A percentile compares a stretch with the other conserved stretches of the same genome.
Evolutionary conservation across 805 yeast species (phyloP).

Genomic region (Yarrowia sp.): DNA sequence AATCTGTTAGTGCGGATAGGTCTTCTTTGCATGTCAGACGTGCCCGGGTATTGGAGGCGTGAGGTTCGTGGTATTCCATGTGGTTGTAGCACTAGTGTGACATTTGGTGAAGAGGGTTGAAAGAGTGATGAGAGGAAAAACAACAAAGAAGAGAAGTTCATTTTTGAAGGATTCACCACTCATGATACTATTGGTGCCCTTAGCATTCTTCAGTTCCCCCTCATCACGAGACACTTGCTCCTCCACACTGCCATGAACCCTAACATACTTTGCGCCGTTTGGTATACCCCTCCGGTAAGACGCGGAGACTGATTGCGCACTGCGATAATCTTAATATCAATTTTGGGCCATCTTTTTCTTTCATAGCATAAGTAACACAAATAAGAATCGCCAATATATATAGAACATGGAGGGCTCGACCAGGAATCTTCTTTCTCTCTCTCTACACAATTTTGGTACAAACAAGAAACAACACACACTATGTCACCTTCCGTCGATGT

Average conservation of each 20-base stretch:
- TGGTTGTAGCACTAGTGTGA: neutral
- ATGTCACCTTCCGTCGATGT: slow-evolving; percentile 24
- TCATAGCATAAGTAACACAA: neutral
- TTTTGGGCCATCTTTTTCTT: neutral
- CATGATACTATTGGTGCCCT: too few relatives aligned
- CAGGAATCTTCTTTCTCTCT: neutral
- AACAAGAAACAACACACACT: neutral
- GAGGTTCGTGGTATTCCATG: neutral
- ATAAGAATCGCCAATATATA: slow-evolving; percentile 4
- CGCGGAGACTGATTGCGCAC: slow-evolving; percentile 12
- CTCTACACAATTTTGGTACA: slow-evolving; percentile 3
- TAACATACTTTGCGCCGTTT: slow-evolving; percentile 9
- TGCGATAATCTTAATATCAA: slow-evolving; percentile 3
- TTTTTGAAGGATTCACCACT: too few relatives aligned
- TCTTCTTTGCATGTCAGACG: slow-evolving; percentile 4
- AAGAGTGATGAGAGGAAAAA: neutral
- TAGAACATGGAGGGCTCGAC: neutral
- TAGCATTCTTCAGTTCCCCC: too few relatives aligned
- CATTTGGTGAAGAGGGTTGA: neutral
- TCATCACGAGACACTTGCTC: neutral
- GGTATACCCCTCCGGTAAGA: slow-evolving; percentile 17
- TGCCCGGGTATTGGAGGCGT: slow-evolving; percentile 9
- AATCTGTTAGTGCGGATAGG: slow-evolving; percentile 7
- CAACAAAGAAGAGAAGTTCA: too few relatives aligned
- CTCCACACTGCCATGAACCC: neutral